Evolutionary conservation across 306 rosid species (phyloP).

Genomic region (Lathyrus tuberosus): DNA sequence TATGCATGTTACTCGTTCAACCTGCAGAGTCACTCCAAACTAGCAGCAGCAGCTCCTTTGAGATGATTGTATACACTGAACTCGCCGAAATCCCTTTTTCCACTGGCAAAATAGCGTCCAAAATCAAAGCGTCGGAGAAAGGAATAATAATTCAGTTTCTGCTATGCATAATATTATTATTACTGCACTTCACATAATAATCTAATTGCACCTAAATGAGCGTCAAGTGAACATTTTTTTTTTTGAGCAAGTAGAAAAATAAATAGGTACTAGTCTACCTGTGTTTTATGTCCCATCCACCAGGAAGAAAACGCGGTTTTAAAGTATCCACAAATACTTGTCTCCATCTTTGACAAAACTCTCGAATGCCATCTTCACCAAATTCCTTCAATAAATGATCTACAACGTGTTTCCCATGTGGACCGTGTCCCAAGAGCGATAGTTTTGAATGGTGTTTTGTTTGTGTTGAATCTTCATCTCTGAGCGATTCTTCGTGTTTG

Average conservation of each 20-base stretch:
- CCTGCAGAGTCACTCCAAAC: conserved; percentile 12
- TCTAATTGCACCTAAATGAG: background rate
- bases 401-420: conserved; percentile 92
- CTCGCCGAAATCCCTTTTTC: conserved; percentile 85
- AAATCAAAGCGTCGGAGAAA: conserved; percentile 65
- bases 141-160: conserved; percentile 48
- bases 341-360: conserved; percentile 94
- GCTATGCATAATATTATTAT: conserved; percentile 4
- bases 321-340: conserved; percentile 81
- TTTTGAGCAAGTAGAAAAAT: conserved; percentile 8
- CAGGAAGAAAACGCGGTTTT: conserved; percentile 85
- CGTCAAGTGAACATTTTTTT: background rate
- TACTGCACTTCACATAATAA: conserved; percentile 4
- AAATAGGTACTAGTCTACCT: conserved; percentile 56
- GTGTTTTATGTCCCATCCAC: conserved; percentile 94
- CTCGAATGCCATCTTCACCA: conserved; percentile 73
- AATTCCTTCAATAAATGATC: conserved; percentile 70
- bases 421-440: conserved; percentile 93
- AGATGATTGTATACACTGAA: conserved; percentile 77
- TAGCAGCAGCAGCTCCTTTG: conserved; percentile 34
- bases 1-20: conserved; percentile 15
- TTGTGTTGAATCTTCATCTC: conserved; percentile 43
- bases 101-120: conserved; percentile 74
- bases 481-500: conserved; percentile 37
- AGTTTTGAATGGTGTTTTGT: conserved; percentile 61